Evolutionary conservation across 2,329 filamentous ascomycete genomes (phyloP).

Genomic region (Epicoccum nigrum): DNA sequence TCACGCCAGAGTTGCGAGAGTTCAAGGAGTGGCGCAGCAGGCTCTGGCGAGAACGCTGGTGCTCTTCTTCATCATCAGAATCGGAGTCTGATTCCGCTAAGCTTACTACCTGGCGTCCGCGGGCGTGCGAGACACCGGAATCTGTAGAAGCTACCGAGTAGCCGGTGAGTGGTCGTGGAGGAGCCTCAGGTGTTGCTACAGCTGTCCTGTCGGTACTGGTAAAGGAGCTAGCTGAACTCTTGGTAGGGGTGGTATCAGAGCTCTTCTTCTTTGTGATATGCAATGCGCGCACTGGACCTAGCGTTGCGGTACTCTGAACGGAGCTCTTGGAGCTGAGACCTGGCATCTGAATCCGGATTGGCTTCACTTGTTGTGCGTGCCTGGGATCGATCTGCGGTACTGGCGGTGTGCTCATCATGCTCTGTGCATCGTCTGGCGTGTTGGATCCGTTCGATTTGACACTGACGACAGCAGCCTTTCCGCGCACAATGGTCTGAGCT

Average conservation of each 20-base stretch:
- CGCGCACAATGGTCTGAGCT: constrained; percentile 84
- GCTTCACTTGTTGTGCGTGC: constrained; percentile 33
- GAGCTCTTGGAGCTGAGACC: constrained; percentile 46
- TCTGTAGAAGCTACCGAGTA: constrained; percentile 42
- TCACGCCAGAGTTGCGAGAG: constrained; percentile 38
- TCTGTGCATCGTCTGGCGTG: constrained; percentile 56
- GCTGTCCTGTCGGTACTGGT: constrained; percentile 29
- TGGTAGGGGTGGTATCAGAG: constrained; percentile 34
- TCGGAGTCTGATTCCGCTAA: constrained; percentile 40
- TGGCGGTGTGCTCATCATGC: constrained; percentile 64
- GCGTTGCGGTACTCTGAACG: constrained; percentile 46
- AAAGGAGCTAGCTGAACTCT: constrained; percentile 32
- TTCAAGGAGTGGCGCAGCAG: constrained; percentile 35
- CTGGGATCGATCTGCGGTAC: constrained; percentile 74
- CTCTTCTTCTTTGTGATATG: constrained; percentile 51
- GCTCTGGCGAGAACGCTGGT: constrained; percentile 40
- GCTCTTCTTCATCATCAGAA: constrained; percentile 41
- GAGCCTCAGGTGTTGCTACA: constrained; percentile 31
- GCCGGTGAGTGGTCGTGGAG: constrained; percentile 38
- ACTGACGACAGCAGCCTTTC: constrained; percentile 90
- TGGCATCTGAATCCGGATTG: constrained; percentile 52
- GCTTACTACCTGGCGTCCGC: constrained; percentile 34
- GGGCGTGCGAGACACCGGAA: constrained; percentile 40
- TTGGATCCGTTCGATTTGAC: constrained; percentile 74
- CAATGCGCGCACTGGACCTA: constrained; percentile 54